phyloP scores from a whole-genome alignment of 2,329 filamentous ascomycete species.

The Chaetomium olivaceum region DNA sequence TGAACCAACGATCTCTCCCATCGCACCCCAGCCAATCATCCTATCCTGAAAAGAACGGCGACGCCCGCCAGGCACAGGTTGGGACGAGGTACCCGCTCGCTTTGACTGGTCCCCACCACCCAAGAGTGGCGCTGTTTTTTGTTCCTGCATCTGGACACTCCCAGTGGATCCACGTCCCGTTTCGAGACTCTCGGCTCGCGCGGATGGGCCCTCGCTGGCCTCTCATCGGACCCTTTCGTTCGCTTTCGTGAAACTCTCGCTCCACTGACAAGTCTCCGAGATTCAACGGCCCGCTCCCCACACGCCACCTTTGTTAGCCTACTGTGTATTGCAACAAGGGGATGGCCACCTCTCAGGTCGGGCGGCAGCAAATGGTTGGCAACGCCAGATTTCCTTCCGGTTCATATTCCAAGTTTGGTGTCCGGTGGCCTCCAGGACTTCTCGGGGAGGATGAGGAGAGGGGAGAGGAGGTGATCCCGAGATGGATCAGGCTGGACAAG shows the following conservation, averaged over 20 bases:
- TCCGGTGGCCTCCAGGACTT: not conserved
- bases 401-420: not conserved
- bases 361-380: not conserved
- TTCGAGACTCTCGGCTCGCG: constrained; percentile 2
- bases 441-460: not conserved
- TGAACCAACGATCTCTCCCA: not conserved
- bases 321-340: not conserved
- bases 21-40: not conserved
- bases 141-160: constrained; percentile 22
- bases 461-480: not conserved
- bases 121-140: constrained; percentile 12
- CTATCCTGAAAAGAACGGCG: not conserved
- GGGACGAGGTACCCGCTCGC: not conserved
- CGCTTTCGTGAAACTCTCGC: too few relatives aligned
- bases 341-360: not conserved
- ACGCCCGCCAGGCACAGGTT: not conserved
- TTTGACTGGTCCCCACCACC: not conserved
- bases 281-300: not conserved
- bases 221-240: not conserved
- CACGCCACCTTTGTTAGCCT: not conserved
- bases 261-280: not conserved
- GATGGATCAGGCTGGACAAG: too few relatives aligned
- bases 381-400: not conserved
- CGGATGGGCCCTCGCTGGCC: constrained; percentile 4
- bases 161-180: constrained; percentile 4